Percentiles rank a stretch among this genome's conserved stretches.
Evolutionary conservation across 176 grass and related monocot species (phyloP).

Genomic region (Elymus sibiricus): DNA sequence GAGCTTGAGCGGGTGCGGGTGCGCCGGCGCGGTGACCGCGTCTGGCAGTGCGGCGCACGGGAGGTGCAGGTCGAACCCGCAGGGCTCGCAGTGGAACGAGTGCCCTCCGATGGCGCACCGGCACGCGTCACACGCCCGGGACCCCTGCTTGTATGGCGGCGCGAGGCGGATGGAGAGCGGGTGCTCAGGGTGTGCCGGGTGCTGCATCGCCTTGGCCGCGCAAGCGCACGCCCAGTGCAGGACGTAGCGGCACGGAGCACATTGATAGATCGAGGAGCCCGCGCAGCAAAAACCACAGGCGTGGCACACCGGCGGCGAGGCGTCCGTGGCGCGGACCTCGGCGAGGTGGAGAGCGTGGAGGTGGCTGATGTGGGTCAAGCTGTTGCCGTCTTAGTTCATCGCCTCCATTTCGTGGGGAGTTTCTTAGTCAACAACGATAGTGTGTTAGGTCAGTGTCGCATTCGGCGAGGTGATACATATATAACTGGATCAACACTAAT

Average conservation of each 20-base stretch:
- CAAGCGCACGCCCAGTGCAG: slow-evolving; percentile 26
- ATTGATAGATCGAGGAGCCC: neutral
- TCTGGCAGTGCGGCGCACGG: slow-evolving; percentile 19
- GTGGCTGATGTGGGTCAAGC: slow-evolving; percentile 23
- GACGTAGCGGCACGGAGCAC: slow-evolving; percentile 5
- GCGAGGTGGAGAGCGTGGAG: slow-evolving; percentile 16
- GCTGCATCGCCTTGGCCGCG: neutral
- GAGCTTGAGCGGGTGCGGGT: neutral
- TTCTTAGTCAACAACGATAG: neutral
- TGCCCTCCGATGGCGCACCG: neutral
- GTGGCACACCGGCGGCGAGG: neutral
- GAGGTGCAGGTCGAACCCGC: slow-evolving; percentile 35
- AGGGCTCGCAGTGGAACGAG: slow-evolving; percentile 28
- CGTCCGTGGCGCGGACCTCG: neutral
- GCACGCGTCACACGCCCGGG: neutral
- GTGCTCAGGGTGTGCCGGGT: slow-evolving; percentile 26
- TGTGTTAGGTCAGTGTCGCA: neutral
- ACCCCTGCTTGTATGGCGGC: neutral
- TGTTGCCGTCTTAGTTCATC: neutral
- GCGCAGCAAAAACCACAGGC: neutral
- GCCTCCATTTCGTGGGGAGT: neutral
- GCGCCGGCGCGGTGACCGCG: neutral
- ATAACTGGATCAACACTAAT: too few species aligned
- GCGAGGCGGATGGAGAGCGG: neutral
- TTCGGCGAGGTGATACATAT: too few species aligned